Evolutionary conservation across 1,284 basidiomycete genomes (phyloP).

Genomic region (Tylopilus sp.): DNA sequence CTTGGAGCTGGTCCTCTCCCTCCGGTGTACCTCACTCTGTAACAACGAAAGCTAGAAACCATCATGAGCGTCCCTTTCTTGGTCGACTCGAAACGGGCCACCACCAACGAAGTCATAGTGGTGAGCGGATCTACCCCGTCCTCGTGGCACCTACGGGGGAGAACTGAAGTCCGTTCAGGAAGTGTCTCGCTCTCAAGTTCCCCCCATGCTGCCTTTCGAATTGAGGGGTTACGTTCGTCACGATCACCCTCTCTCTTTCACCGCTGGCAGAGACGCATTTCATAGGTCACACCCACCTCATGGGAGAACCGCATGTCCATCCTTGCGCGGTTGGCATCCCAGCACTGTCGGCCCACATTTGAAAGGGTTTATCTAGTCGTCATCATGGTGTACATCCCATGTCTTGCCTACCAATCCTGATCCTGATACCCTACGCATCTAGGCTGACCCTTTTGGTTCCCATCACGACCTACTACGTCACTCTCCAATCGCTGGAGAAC

Average conservation of each 20-base stretch:
- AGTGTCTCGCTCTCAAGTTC: constrained; percentile 31
- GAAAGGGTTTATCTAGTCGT: constrained; percentile 44
- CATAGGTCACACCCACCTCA: constrained; percentile 42
- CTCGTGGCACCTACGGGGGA: not conserved
- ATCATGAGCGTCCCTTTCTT: constrained; percentile 16
- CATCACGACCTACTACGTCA: constrained; percentile 38
- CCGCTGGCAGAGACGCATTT: not conserved
- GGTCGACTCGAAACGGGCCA: constrained; percentile 9
- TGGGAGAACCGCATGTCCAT: constrained; percentile 45
- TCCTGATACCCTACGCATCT: not conserved
- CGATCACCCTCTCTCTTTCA: not conserved
- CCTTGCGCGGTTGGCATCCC: constrained; percentile 39
- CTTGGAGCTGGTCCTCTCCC: constrained; percentile 25
- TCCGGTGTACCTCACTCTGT: not conserved
- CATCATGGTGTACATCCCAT: constrained; percentile 39
- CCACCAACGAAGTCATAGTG: constrained; percentile 25
- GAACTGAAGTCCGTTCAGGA: constrained; percentile 25
- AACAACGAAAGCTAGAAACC: not conserved
- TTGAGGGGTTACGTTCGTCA: constrained; percentile 31
- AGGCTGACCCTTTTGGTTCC: constrained; percentile 44
- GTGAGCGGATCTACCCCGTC: constrained; percentile 19
- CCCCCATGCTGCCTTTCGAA: constrained; percentile 36
- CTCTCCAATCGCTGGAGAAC: constrained; percentile 28
- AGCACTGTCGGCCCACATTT: constrained; percentile 45
- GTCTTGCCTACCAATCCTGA: not conserved